Evolutionary conservation across 2,329 filamentous ascomycete genomes (phyloP).

Genomic region (Ophiocordyceps robertsii): DNA sequence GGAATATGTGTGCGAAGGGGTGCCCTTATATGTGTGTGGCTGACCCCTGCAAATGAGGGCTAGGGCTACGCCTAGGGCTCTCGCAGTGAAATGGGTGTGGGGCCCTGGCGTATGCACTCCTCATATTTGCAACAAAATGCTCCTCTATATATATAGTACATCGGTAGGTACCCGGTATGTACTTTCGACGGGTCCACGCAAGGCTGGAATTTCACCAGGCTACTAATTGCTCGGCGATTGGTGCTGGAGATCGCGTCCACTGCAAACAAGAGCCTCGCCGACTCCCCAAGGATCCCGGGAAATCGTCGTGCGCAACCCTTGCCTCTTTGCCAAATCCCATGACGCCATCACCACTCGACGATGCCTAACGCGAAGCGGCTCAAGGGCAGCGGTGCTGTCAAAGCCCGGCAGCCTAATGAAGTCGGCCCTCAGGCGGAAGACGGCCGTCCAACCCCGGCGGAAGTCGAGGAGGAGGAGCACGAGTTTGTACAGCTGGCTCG

Average conservation of each 20-base stretch:
- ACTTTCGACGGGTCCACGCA: conserved; percentile 8
- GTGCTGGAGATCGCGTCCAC: neutral
- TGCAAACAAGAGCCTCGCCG: neutral
- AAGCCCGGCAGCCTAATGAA: conserved; percentile 17
- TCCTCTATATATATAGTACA: too few species aligned
- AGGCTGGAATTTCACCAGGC: conserved; percentile 10
- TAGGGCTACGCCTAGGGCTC: too few species aligned
- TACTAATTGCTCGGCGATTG: neutral
- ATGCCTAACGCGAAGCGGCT: conserved; percentile 50
- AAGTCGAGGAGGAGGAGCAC: conserved; percentile 59
- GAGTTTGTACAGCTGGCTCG: conserved; percentile 66
- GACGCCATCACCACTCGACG: conserved; percentile 3
- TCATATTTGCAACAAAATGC: too few species aligned
- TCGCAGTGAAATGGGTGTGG: too few species aligned
- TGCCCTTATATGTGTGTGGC: too few species aligned
- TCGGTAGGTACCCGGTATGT: too few species aligned
- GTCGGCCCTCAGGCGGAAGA: conserved; percentile 25
- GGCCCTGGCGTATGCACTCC: too few species aligned
- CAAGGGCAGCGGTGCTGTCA: conserved; percentile 35
- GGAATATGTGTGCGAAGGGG: too few species aligned
- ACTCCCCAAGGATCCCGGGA: too few species aligned
- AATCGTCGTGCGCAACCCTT: neutral
- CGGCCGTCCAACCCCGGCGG: conserved; percentile 40
- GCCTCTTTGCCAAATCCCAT: neutral
- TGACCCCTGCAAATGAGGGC: too few species aligned